A percentile compares a stretch with the other conserved stretches of the same genome.
Evolutionary conservation across 768 basidiomycete genomes (phyloP).

Genomic region (Boletus sensibilis): DNA sequence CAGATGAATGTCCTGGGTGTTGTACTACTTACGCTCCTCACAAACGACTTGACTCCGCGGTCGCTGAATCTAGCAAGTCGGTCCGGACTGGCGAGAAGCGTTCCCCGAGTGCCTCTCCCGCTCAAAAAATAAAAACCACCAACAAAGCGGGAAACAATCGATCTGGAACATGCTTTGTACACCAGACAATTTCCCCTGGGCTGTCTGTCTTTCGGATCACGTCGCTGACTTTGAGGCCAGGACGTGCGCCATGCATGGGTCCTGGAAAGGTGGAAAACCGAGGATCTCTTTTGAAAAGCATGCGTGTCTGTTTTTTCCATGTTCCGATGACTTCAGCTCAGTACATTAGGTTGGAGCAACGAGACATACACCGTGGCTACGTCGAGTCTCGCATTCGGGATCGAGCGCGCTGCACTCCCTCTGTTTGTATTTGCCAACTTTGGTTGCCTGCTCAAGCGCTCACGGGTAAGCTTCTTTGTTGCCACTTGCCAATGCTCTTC

Average conservation of each 20-base stretch:
- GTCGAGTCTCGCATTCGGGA: slow-evolving; percentile 34
- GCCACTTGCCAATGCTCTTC: neutral
- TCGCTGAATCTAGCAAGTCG: no score
- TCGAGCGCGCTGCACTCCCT: slow-evolving; percentile 45
- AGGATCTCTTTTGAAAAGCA: slow-evolving; percentile 24
- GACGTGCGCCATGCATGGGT: slow-evolving; percentile 12
- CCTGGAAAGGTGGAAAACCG: slow-evolving; percentile 16
- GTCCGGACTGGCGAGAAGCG: no score
- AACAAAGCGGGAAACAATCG: slow-evolving; percentile 3
- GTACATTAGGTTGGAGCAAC: slow-evolving; percentile 22
- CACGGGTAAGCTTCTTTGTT: slow-evolving; percentile 30
- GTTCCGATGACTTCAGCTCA: neutral
- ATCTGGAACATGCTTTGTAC: slow-evolving; percentile 21
- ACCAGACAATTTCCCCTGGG: slow-evolving; percentile 18
- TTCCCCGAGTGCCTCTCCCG: no score
- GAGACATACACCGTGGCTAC: slow-evolving; percentile 23
- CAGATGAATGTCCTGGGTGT: no score
- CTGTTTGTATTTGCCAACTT: slow-evolving; percentile 46
- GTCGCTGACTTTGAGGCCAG: slow-evolving; percentile 14
- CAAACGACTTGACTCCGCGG: no score
- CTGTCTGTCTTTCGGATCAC: slow-evolving; percentile 20
- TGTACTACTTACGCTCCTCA: no score
- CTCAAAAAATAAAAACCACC: neutral
- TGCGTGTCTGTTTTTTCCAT: neutral
- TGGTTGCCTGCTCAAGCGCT: slow-evolving; percentile 37